Evolutionary conservation across 2,329 filamentous ascomycete genomes (phyloP), one percentile per base, ranked within the genome.

Genomic region (Aspergillus sergii): DNA sequence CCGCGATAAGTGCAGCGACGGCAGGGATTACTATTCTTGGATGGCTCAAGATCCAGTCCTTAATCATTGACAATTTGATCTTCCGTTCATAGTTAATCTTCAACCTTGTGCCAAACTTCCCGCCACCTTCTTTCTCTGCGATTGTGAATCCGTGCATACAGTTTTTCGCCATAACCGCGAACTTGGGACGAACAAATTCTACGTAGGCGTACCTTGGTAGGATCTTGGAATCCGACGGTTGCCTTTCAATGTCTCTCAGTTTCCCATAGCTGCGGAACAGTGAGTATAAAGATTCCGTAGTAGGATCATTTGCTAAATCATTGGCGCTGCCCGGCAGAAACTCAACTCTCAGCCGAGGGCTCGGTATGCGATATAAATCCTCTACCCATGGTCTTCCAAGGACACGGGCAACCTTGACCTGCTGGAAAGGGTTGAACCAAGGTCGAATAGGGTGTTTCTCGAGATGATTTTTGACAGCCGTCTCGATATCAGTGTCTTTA

Each of bases 241-340:
- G 93, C 1, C 89, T 86, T 2, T 87, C 83, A 63, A 99, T 97
- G 69, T 98, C 93, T 28, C 88, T 85, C 57, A 99, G 88, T 76
- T 96, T 97, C 28, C 95, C 95, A 77, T 96, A 99, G 55, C 87
- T 88, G 43, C 95, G 88, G 74, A 98, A 97, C 53, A 97, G 83
- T 45, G 89, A 90, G 79, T 96, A 98, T 0, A 98, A 79, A 1
- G 88, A 88, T 76, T 99, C 95, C 71, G 96, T 93, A 0, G 91
- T 92, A 21, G 98, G 80, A 70, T 97, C 93, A 8, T 89, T 88
- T 0, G 89, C 89, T 60, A 89, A 84, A 1, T 82, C 84, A n/a
- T 91, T 93, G 0, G 92, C 85, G 30, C 85, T 85, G 0, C 87
- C 86, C 4, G 93, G 88, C 9, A 94, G 84, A 67, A 97, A 98